Evolutionary conservation across 2,329 filamentous ascomycete species (phyloP), one percentile per base, ranked within the genome.

Genomic region (Fusarium marasasianum): DNA sequence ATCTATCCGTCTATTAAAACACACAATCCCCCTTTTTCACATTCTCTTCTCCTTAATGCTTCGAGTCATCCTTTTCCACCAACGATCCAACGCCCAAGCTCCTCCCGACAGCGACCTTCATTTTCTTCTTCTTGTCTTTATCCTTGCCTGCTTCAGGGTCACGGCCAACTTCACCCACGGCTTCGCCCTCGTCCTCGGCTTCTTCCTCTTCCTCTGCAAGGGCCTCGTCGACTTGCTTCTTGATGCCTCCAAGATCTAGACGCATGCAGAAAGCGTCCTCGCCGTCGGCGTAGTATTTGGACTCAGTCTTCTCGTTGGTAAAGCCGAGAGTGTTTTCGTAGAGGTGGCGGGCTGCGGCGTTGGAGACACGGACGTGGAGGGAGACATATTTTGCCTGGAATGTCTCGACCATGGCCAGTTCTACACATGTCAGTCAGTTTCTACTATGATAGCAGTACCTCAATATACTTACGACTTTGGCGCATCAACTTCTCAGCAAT

Each of bases 401-500:
- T 40, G 94, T 95, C 84, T 99, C 96, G 68, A 95, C 95, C 96
- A 99, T 99, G 78, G 96, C 96, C 78, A 94, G 90, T 86, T 98
- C 94, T 96, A 75, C 69, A 33, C 6, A 26, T 13, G 14, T 71
- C 20, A 71, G 14, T 70, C n/a, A 71, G 43, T 11, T 24, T 31
- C 13, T 26, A 37, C 15, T 18, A 5, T 31, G 20, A 8, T 11
- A 8, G 10, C 14, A 11, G 17, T 2, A 9, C 12, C 18, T 26
- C 5, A 0, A 5, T 33, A 53, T 29, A 90, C 93, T 61, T 88
- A 97, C 94, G 96, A 79, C 93, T 95, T 87, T 98, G 96, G 58
- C 95, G 88, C 96, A 99, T 99, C 77, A 99, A 86, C 87, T 98
- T 97, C 88, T 99, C 96, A 13, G 96, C 96, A 76, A 99, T 93